Conservation (phyloP, 768 basidiomycete species). For the Antrodiella citrinella region DNA sequence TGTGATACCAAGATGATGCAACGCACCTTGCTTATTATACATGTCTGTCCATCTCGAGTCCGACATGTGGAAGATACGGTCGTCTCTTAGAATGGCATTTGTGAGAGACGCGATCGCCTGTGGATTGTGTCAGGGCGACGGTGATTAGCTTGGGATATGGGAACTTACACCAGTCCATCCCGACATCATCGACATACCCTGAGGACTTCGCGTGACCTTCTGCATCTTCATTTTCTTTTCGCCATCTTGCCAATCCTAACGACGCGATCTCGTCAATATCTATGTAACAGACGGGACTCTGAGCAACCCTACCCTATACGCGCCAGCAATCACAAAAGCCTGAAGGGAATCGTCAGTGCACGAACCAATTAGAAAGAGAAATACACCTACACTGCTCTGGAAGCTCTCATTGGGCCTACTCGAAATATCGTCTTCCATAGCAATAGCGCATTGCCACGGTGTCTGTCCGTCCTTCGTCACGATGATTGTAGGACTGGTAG, state of each 20-base stretch:
- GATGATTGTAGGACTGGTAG: neutral
- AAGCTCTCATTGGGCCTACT: neutral
- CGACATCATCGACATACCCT: no score
- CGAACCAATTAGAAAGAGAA: neutral
- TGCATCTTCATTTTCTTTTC: conserved; percentile 6
- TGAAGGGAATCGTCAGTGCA: neutral
- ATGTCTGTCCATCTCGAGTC: conserved; percentile 11
- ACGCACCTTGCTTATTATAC: conserved; percentile 19
- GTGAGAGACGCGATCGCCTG: conserved; percentile 15
- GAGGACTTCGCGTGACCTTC: neutral
- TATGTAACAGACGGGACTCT: neutral
- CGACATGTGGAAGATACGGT: conserved; percentile 18
- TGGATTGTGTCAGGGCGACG: no score
- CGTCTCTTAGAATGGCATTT: conserved; percentile 22
- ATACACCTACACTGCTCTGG: neutral
- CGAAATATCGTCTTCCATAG: neutral
- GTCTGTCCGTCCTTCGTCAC: neutral
- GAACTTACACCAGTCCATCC: no score
- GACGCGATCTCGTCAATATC: neutral
- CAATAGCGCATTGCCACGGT: neutral
- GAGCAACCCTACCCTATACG: neutral
- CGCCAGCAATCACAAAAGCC: neutral
- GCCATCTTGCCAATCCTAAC: neutral
- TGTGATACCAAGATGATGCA: neutral
- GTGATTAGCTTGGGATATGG: neutral